These are phyloP conservation scores for Nannochloropsis gaditana DNA, from an alignment of 108 stramenopile genomes.

Conservation along the genomic window DNA sequence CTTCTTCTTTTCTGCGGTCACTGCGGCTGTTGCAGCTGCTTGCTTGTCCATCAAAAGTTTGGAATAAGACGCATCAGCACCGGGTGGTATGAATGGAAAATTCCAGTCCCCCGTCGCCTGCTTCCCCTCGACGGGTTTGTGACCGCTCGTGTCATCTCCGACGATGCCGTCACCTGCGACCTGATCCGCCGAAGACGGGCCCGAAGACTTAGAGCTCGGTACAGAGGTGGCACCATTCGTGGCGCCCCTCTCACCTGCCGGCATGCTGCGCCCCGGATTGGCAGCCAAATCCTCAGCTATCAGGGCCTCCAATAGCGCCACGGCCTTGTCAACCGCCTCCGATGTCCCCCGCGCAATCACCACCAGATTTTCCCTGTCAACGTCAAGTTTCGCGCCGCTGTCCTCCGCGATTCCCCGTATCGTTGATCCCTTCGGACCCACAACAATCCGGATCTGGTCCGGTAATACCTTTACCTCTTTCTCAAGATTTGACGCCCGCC, in stretches of 20 bases:
- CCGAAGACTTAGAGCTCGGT: background rate
- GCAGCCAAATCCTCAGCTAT: background rate
- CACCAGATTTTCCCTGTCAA: background rate
- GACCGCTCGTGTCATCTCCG: background rate
- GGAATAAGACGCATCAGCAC: slow-evolving; percentile 11
- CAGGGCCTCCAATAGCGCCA: background rate
- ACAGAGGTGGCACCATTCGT: background rate
- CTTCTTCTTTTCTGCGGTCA: background rate
- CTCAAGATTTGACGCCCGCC: background rate
- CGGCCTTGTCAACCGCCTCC: slow-evolving; percentile 14
- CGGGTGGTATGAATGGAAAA: background rate
- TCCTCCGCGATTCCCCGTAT: background rate
- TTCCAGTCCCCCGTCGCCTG: background rate
- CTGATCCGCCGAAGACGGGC: background rate
- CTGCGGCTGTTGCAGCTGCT: background rate
- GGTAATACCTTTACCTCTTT: background rate
- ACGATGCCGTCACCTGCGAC: background rate
- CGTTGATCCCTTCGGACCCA: background rate
- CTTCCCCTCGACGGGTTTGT: background rate
- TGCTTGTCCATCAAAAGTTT: background rate
- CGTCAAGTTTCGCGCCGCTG: background rate
- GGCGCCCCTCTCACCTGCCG: background rate
- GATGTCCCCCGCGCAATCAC: background rate
- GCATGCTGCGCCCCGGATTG: background rate
- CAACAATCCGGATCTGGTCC: background rate